Conservation (phyloP, 768 basidiomycete species). For the Tulasnella sp. region DNA sequence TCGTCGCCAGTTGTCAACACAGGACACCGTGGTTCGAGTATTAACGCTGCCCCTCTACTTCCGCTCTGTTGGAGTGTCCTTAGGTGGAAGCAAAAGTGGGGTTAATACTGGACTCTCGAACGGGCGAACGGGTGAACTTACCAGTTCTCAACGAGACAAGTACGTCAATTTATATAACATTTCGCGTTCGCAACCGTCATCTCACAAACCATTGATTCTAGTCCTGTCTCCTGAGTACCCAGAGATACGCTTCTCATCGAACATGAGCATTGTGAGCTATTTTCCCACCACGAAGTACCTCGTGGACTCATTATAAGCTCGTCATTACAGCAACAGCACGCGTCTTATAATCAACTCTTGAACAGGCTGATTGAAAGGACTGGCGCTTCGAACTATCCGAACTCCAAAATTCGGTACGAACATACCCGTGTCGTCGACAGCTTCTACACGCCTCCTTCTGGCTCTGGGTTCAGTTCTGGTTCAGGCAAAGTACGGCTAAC, state of each 20-base stretch:
- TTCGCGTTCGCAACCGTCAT: background rate
- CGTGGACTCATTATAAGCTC: slow-evolving; percentile 26
- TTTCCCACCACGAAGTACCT: background rate
- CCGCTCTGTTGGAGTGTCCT: no score
- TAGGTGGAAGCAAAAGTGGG: slow-evolving; percentile 81
- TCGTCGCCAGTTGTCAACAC: slow-evolving; percentile 12
- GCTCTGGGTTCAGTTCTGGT: slow-evolving; percentile 23
- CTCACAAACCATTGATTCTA: slow-evolving; percentile 25
- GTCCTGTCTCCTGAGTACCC: slow-evolving; percentile 53
- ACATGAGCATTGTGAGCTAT: slow-evolving; percentile 72
- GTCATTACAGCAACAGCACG: slow-evolving; percentile 53
- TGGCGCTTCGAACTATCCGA: slow-evolving; percentile 39
- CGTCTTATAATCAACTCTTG: slow-evolving; percentile 74
- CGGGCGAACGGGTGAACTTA: slow-evolving; percentile 46
- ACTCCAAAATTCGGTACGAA: slow-evolving; percentile 48
- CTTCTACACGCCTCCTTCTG: slow-evolving; percentile 46
- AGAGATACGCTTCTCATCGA: slow-evolving; percentile 75
- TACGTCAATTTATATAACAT: slow-evolving; percentile 32
- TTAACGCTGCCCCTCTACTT: no score
- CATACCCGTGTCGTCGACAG: slow-evolving; percentile 72
- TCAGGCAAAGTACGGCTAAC: slow-evolving; percentile 71
- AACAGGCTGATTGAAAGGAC: slow-evolving; percentile 63
- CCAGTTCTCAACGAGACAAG: slow-evolving; percentile 69
- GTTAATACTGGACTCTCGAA: slow-evolving; percentile 45
- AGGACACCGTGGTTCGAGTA: no score